Evolutionary conservation across 2,329 filamentous ascomycete genomes (phyloP).

Genomic region (Penicillium sp.): DNA sequence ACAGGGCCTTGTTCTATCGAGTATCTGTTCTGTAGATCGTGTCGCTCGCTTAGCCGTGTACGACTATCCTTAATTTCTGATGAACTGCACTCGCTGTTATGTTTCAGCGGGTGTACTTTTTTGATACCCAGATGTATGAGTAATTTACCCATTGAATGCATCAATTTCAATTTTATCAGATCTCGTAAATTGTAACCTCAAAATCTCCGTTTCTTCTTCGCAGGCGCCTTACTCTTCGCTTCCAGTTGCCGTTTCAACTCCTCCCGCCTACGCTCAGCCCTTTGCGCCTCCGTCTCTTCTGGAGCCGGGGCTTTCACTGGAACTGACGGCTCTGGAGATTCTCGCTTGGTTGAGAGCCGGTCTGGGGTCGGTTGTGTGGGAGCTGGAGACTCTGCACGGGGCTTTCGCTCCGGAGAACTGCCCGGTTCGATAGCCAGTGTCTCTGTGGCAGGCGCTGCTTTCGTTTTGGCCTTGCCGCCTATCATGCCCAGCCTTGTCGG

Average conservation of each 20-base stretch:
- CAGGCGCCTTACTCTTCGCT: slow-evolving; percentile 53
- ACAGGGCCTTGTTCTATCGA: background rate
- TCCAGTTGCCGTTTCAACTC: slow-evolving; percentile 59
- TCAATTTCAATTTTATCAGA: background rate
- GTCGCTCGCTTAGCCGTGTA: background rate
- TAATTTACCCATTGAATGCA: background rate
- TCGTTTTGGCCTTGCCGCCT: slow-evolving; percentile 31
- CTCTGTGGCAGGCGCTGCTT: slow-evolving; percentile 5
- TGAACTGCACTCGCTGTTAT: background rate
- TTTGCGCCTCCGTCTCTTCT: slow-evolving; percentile 51
- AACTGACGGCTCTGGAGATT: background rate
- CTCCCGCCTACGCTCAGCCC: slow-evolving; percentile 57
- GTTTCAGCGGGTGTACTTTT: background rate
- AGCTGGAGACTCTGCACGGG: slow-evolving; percentile 1
- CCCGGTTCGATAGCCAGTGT: slow-evolving; percentile 3
- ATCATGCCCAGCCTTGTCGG: slow-evolving; percentile 40
- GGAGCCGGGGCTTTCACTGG: slow-evolving; percentile 7
- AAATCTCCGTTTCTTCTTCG: slow-evolving; percentile 61
- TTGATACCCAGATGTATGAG: background rate
- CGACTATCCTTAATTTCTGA: background rate
- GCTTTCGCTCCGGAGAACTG: background rate
- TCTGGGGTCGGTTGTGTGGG: background rate
- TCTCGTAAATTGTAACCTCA: slow-evolving; percentile 29
- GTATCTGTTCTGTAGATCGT: background rate
- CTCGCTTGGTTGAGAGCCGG: background rate